Percentiles rank a stretch among this genome's conserved stretches.
Conservation (phyloP, 148 eudicot genomes). For the Rhododendron simsii region DNA sequence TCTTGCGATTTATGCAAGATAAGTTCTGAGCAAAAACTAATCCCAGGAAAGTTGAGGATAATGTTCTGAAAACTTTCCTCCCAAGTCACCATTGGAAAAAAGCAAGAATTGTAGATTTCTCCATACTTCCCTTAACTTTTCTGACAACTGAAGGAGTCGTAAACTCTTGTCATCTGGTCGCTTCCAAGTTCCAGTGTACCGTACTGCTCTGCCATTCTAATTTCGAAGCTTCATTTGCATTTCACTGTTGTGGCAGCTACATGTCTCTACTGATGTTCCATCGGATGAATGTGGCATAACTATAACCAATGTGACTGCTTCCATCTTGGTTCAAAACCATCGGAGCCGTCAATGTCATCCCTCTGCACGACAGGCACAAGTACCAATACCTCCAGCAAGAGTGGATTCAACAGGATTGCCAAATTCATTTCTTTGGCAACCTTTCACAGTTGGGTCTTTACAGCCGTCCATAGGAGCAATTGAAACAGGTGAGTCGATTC, state of each 20-base stretch:
- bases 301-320: background rate
- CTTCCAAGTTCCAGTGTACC: background rate
- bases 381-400: background rate
- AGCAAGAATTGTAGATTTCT: background rate
- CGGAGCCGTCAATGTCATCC: background rate
- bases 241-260: conserved; percentile 1
- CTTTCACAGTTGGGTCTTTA: background rate
- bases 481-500: background rate
- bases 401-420: background rate
- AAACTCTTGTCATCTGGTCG: background rate
- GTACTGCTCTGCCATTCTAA: background rate
- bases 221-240: background rate
- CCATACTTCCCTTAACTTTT: background rate
- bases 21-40: background rate
- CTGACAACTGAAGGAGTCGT: background rate
- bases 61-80: background rate
- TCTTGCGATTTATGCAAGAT: background rate
- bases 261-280: background rate
- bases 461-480: background rate
- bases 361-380: conserved; percentile 2
- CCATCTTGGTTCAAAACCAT: background rate
- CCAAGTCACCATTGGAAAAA: background rate
- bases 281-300: background rate
- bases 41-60: background rate
- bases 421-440: background rate